Conservation (phyloP, 1,284 basidiomycete genomes). For the Peniophora sp. region DNA sequence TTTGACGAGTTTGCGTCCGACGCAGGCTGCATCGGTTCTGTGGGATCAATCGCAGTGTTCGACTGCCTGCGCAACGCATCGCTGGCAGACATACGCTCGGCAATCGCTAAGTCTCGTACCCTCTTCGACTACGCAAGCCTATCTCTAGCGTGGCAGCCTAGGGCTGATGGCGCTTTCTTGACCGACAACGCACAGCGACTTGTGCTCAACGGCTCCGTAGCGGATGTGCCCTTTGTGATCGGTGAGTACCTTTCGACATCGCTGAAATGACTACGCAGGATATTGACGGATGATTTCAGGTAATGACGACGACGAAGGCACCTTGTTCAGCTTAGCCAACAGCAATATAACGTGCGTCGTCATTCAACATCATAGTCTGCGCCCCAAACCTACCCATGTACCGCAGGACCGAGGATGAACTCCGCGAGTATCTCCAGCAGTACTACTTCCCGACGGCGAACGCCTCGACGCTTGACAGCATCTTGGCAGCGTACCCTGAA, state of each 20-base stretch:
- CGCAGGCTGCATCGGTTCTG: not conserved
- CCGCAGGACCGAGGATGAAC: not conserved
- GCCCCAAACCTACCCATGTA: not conserved
- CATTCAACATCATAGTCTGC: not conserved
- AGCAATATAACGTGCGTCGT: constrained; percentile 8
- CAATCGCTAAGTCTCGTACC: not conserved
- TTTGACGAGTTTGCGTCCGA: not conserved
- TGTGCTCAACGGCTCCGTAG: constrained; percentile 15
- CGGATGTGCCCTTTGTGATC: constrained; percentile 20
- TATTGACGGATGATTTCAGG: constrained; percentile 25
- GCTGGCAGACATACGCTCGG: not conserved
- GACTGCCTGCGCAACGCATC: not conserved
- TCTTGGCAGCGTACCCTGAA: constrained; percentile 12
- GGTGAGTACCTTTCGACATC: constrained; percentile 8
- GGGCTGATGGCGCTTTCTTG: constrained; percentile 22
- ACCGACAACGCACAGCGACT: constrained; percentile 15
- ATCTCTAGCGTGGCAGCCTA: constrained; percentile 20
- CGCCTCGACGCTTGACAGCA: not conserved
- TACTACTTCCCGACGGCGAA: constrained; percentile 1
- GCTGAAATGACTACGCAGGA: constrained; percentile 28
- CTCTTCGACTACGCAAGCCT: constrained; percentile 12
- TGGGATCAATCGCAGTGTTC: not conserved
- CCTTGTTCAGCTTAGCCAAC: constrained; percentile 7
- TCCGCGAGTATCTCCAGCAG: not conserved
- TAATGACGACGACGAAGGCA: constrained; percentile 13